Percentiles rank a stretch among this genome's conserved stretches.
Evolutionary conservation across 331 rosid genomes (phyloP).

Genomic region (Cydonia oblonga): DNA sequence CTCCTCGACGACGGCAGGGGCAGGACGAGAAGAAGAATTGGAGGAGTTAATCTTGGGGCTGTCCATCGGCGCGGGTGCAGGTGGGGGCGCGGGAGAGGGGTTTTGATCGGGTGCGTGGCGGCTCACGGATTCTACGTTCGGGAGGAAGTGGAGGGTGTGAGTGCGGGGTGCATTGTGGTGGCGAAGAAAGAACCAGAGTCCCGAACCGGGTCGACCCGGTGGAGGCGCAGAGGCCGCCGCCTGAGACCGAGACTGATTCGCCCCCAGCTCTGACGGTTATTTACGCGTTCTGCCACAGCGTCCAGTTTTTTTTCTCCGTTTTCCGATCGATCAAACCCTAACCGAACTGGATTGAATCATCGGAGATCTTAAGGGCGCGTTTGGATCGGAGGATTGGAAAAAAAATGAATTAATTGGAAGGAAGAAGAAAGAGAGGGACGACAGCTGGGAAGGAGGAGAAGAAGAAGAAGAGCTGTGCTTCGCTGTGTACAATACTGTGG

Average conservation of each 20-base stretch:
- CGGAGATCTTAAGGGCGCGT: not conserved
- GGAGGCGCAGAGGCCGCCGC: slow-evolving; percentile 53
- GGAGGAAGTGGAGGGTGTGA: slow-evolving; percentile 71
- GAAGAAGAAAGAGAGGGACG: not conserved
- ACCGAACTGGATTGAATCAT: slow-evolving; percentile 21
- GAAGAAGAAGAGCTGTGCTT: slow-evolving; percentile 1
- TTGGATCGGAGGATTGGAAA: not conserved
- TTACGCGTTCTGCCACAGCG: slow-evolving; percentile 19
- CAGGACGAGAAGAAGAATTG: slow-evolving; percentile 7
- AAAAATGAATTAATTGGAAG: not conserved
- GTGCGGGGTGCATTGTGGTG: slow-evolving; percentile 60
- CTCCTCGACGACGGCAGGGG: slow-evolving; percentile 55
- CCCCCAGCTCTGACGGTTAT: slow-evolving; percentile 88
- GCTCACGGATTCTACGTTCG: slow-evolving; percentile 51
- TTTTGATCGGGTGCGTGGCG: slow-evolving; percentile 42
- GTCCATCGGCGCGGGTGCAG: slow-evolving; percentile 41
- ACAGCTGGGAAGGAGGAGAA: slow-evolving; percentile 9
- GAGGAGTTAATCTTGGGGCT: not conserved
- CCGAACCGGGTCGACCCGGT: slow-evolving; percentile 41
- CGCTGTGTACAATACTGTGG: slow-evolving; percentile 4
- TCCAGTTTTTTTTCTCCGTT: not conserved
- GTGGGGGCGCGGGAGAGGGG: slow-evolving; percentile 4
- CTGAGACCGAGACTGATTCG: slow-evolving; percentile 90
- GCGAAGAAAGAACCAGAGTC: slow-evolving; percentile 73
- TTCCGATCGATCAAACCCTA: slow-evolving; percentile 35